A percentile compares a stretch with the other conserved stretches of the same genome.
Evolutionary conservation across 768 basidiomycete species (phyloP).

Genomic region (Serendipita vermifera): DNA sequence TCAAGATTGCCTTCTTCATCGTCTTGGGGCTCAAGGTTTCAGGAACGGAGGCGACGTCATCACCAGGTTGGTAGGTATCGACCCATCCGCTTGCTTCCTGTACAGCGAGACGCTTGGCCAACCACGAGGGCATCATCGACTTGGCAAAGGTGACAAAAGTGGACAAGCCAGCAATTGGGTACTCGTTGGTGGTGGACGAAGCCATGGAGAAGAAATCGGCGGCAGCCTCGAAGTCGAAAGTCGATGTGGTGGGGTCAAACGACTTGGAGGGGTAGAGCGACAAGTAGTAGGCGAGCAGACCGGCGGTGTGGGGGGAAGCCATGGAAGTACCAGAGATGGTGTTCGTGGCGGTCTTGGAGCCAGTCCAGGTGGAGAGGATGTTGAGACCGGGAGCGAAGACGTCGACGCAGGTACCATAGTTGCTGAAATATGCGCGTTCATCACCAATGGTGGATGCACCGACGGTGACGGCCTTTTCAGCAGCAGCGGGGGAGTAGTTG

Average conservation of each 20-base stretch:
- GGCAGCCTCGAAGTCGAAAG: slow-evolving; percentile 11
- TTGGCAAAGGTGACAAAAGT: slow-evolving; percentile 43
- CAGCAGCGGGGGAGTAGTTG: slow-evolving; percentile 80
- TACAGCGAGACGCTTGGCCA: slow-evolving; percentile 41
- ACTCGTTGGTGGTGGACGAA: slow-evolving; percentile 18
- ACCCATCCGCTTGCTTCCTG: too few species aligned
- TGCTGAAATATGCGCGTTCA: slow-evolving; percentile 84
- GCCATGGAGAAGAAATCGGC: slow-evolving; percentile 17
- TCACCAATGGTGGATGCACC: slow-evolving; percentile 78
- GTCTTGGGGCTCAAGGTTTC: slow-evolving; percentile 44
- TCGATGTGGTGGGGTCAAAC: slow-evolving; percentile 38
- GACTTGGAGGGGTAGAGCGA: slow-evolving; percentile 63
- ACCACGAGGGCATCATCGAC: slow-evolving; percentile 45
- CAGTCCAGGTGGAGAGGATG: slow-evolving; percentile 80
- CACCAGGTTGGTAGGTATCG: slow-evolving; percentile 14
- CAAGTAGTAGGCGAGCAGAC: slow-evolving; percentile 82
- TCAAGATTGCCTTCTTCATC: slow-evolving; percentile 63
- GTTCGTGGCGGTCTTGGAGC: slow-evolving; percentile 43
- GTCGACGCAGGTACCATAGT: slow-evolving; percentile 82
- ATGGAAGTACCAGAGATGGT: slow-evolving; percentile 87
- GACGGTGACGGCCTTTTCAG: slow-evolving; percentile 76
- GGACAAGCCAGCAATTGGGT: slow-evolving; percentile 23
- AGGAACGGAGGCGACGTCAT: not conserved
- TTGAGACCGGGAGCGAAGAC: slow-evolving; percentile 84
- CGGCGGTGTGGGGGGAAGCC: slow-evolving; percentile 89